phyloP scores from a whole-genome alignment of 2,329 filamentous ascomycete genomes.

The Colletotrichum abscissum region DNA sequence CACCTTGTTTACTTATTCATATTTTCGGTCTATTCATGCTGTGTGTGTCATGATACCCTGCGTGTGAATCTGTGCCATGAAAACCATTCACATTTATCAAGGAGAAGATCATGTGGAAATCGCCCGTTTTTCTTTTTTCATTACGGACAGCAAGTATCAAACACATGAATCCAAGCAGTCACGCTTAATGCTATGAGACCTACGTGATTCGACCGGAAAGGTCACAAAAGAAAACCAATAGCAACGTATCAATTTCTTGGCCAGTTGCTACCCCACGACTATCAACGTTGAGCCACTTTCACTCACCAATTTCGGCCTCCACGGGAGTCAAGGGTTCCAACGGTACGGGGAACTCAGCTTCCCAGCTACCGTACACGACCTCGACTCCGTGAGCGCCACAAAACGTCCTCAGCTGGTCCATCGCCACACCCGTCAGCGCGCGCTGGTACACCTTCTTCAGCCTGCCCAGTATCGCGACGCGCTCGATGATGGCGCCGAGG shows the following conservation, averaged over 20 bases:
- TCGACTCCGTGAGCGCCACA: constrained; percentile 28
- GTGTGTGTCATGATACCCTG: background rate
- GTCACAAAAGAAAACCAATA: background rate
- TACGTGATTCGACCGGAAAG: background rate
- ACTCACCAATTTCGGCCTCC: constrained; percentile 26
- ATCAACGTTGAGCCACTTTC: background rate
- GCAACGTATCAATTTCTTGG: background rate
- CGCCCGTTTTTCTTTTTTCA: background rate
- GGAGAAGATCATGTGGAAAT: background rate
- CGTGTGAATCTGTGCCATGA: too few relatives aligned
- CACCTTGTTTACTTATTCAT: background rate
- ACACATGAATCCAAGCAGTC: background rate
- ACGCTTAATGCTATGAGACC: background rate
- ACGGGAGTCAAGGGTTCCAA: constrained; percentile 9
- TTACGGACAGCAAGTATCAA: background rate
- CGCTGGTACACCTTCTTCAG: constrained; percentile 28
- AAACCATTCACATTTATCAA: background rate
- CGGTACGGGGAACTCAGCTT: constrained; percentile 25
- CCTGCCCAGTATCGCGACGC: constrained; percentile 4
- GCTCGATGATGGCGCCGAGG: constrained; percentile 16
- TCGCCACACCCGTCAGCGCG: constrained; percentile 24
- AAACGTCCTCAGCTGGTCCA: constrained; percentile 28
- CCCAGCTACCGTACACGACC: constrained; percentile 25
- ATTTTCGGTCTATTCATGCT: background rate
- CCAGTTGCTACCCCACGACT: background rate